Conservation (phyloP, 352 stramenopile genomes). For the Phytophthora vignae region DNA sequence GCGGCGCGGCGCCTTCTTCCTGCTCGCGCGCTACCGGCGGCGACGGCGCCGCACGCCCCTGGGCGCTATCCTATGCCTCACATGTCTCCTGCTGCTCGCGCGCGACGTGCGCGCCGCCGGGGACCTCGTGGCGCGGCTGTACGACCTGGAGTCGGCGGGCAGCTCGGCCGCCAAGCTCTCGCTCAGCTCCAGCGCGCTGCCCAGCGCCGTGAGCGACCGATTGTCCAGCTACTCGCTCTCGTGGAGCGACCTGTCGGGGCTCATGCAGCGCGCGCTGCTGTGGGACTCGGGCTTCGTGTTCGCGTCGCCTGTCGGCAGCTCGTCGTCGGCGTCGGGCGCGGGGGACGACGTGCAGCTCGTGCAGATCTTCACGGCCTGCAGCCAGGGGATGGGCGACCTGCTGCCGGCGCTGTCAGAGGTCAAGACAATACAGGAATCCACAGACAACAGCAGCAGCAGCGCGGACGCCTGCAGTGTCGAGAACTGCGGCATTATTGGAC, state of each 20-base stretch:
- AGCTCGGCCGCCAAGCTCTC: conserved; percentile 34
- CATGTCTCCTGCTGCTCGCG: conserved; percentile 12
- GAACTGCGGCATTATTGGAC: conserved; percentile 65
- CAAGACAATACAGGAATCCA: conserved; percentile 26
- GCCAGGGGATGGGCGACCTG: conserved; percentile 66
- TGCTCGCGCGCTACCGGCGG: conserved; percentile 31
- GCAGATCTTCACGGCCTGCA: conserved; percentile 69
- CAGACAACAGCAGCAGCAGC: conserved; percentile 27
- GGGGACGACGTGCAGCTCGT: conserved; percentile 40
- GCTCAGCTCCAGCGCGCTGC: conserved; percentile 47
- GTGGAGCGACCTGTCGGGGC: conserved; percentile 55
- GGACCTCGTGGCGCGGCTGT: conserved; percentile 68
- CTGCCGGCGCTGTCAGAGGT: conserved; percentile 55
- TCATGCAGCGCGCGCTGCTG: conserved; percentile 76
- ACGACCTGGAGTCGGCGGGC: conserved; percentile 45
- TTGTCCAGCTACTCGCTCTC: conserved; percentile 40
- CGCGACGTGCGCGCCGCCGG: conserved; percentile 27
- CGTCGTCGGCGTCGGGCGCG: conserved; percentile 16
- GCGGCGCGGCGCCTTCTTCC: conserved; percentile 39
- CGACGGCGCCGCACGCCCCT: conserved; percentile 3
- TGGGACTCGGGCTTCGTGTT: conserved; percentile 80
- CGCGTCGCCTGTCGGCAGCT: conserved; percentile 15
- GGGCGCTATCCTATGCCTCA: conserved; percentile 1
- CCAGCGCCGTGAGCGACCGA: conserved; percentile 34
- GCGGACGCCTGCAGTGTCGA: conserved; percentile 40